Conservation (phyloP, 1,284 basidiomycete species). For the Wallemia hederae region DNA sequence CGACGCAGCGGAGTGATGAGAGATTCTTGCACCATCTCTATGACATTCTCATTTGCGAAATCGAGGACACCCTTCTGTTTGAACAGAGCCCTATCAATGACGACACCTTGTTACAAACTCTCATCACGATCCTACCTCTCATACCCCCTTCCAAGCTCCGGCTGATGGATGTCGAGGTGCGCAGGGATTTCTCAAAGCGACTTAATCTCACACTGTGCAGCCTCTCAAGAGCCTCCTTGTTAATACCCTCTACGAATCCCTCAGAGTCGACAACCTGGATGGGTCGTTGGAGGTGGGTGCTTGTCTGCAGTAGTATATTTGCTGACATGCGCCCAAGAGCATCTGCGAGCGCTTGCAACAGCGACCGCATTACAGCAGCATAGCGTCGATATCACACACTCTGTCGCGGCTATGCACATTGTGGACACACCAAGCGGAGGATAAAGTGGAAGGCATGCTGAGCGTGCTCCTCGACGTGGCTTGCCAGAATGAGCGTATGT, state of each 20-base stretch:
- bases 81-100: neutral
- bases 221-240: neutral
- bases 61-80: neutral
- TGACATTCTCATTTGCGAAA: neutral
- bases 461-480: neutral
- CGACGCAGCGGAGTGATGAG: neutral
- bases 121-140: neutral
- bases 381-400: neutral
- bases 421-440: neutral
- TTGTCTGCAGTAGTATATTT: neutral
- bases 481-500: neutral
- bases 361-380: neutral
- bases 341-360: neutral
- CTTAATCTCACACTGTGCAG: neutral
- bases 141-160: neutral
- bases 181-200: neutral
- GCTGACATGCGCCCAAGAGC: neutral
- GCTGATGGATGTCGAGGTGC: neutral
- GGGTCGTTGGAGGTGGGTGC: neutral
- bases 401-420: neutral
- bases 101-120: neutral
- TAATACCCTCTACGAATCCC: neutral
- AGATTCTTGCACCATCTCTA: neutral
- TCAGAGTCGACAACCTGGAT: neutral
- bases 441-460: neutral